These are phyloP conservation scores for Albatrellus sp. DNA, from an alignment of 1,284 basidiomycete species.

Conservation along the genomic window DNA sequence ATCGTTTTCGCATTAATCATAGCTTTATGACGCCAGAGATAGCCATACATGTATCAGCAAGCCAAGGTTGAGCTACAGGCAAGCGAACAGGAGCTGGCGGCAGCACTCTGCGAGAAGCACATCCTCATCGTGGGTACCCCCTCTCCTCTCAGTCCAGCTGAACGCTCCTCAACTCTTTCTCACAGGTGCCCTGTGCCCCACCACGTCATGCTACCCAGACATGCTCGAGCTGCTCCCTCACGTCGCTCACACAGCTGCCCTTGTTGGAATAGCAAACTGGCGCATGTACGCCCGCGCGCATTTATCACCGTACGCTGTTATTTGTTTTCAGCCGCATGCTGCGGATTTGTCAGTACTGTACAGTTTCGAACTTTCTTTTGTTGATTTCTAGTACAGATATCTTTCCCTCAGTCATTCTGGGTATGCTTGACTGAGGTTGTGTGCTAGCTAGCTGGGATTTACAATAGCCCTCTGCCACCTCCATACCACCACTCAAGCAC, in stretches of 20 bases:
- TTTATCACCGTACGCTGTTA: too few species aligned
- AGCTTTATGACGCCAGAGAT: conserved; percentile 17
- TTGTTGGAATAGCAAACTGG: too few species aligned
- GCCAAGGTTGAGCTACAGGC: conserved; percentile 62
- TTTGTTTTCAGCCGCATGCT: too few species aligned
- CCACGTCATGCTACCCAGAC: conserved; percentile 54
- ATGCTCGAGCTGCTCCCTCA: conserved; percentile 64
- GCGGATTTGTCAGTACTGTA: too few species aligned
- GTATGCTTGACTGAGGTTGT: too few species aligned
- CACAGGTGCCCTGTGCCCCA: conserved; percentile 54
- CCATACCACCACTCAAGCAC: conserved; percentile 40
- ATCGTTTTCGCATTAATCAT: background rate
- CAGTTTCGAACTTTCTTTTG: too few species aligned
- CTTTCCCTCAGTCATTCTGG: too few species aligned
- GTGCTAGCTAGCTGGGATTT: too few species aligned
- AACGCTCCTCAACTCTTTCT: background rate
- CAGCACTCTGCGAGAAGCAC: conserved; percentile 49
- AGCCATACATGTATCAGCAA: conserved; percentile 42
- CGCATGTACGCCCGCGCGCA: too few species aligned
- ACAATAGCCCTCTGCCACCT: conserved; percentile 32
- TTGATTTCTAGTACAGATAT: too few species aligned
- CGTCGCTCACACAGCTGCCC: conserved; percentile 43
- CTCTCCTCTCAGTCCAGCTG: conserved; percentile 7
- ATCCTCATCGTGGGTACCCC: conserved; percentile 64
- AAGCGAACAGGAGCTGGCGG: conserved; percentile 59